Base-by-base conservation (phyloP, 1,284 basidiomycete species). In the Trichosporon coremiiforme region DNA sequence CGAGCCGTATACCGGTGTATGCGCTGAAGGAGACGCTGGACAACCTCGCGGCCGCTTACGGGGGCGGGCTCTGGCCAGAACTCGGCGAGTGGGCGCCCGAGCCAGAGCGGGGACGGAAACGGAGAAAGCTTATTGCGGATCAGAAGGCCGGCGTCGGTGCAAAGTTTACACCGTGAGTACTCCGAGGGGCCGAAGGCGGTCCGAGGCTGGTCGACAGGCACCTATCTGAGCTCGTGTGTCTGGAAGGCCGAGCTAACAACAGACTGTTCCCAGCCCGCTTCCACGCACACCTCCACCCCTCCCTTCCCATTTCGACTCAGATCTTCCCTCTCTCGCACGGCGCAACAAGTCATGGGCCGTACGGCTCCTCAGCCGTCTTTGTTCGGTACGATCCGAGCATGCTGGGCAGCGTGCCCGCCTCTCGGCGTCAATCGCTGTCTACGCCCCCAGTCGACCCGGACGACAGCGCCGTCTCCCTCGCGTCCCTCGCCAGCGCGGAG, bases 31-130 rank as follows among this genome's bases (percentile, higher is more conserved):
- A 70, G 35, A 82, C 80, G 5, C 71, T 84, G 8, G 75, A 80
- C 47, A 77, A 75, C 35, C 71, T 84, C 1, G 68, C 76, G 9
- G 68, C 70, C 45, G 82, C 79, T 0, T 84, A 81, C 68, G 74
- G 76, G 4, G 83, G 83, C 17, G 79, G 77, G 2, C 36, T 83
- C 22, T 84, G 83, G 83, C 83, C 83, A 1, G 82, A 84, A 55
- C 70, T 84, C 38, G 81, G 76, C 4, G 71, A 69, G 29, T 84
- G 83, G 82, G 77, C 78, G 3, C 70, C 66, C 0, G 72, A 72
- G 22, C 55, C 68, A 4, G 68, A 69, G 60, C 66, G 68, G 22
- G 29, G 67, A 12, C 68, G 71, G 12, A 71, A 70, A 36, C 66
- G 71, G 4, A 65, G 47, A 45, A 67, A 55, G 29, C 57, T 60